These are phyloP conservation scores for Aspergillus pseudoterreus DNA, from an alignment of 2,329 filamentous ascomycete genomes.

Conservation along the genomic window DNA sequence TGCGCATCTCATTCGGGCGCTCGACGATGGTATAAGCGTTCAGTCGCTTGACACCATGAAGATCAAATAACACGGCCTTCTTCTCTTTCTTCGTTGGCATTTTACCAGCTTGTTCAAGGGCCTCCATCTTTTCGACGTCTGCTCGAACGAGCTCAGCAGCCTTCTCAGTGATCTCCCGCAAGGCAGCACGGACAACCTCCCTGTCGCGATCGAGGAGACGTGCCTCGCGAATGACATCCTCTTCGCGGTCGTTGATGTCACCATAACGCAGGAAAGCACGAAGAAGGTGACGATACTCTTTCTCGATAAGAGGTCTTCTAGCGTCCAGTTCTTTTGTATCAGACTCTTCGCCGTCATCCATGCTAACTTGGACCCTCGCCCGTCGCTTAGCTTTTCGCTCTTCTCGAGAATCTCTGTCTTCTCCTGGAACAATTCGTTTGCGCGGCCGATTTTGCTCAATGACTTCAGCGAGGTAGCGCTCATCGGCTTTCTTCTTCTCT, in stretches of 20 bases:
- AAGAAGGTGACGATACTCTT: constrained; percentile 88
- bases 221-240: constrained; percentile 84
- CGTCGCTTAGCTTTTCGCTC: constrained; percentile 68
- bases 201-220: constrained; percentile 78
- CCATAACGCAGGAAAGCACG: constrained; percentile 88
- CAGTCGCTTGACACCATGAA: constrained; percentile 85
- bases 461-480: constrained; percentile 75
- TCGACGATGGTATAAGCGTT: constrained; percentile 96
- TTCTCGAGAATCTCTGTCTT: constrained; percentile 51
- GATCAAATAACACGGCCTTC: constrained; percentile 95
- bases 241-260: constrained; percentile 79
- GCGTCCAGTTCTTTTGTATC: constrained; percentile 69
- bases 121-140: constrained; percentile 61
- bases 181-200: constrained; percentile 70
- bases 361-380: constrained; percentile 60
- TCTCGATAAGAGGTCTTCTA: constrained; percentile 82
- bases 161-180: constrained; percentile 74
- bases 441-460: constrained; percentile 83
- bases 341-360: constrained; percentile 68
- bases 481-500: constrained; percentile 78
- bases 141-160: constrained; percentile 68
- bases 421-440: constrained; percentile 62
- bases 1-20: constrained; percentile 80
- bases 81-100: constrained; percentile 92
- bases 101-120: constrained; percentile 70